Evolutionary conservation across 23 red algal genomes (phyloP).

Genomic region (Gracilaria caudata): DNA sequence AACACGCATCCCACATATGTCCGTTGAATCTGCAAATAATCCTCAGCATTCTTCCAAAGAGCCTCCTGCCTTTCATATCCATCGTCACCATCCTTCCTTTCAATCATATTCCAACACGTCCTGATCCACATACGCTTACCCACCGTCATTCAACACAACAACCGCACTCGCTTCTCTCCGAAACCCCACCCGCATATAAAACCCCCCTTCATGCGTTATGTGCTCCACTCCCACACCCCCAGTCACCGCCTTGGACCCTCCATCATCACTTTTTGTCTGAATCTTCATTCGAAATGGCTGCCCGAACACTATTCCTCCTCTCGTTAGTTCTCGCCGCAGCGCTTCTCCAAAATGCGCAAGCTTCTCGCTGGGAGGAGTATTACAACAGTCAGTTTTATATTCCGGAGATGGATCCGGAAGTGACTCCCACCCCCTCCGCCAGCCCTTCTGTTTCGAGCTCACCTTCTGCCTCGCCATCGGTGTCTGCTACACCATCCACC

Average conservation of each 20-base stretch:
- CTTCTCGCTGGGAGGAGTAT: conserved; percentile 12
- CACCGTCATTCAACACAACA: not conserved
- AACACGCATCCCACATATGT: too few relatives aligned
- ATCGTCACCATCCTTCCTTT: not conserved
- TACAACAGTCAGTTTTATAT: not conserved
- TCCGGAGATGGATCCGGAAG: not conserved
- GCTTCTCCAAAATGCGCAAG: not conserved
- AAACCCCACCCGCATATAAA: not conserved
- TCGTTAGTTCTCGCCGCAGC: not conserved
- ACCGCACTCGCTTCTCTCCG: not conserved
- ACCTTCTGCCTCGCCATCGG: not conserved
- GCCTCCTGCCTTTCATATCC: conserved; percentile 5
- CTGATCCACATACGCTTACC: not conserved
- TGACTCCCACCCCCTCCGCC: not conserved
- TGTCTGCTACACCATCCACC: not conserved
- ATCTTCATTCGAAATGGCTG: not conserved
- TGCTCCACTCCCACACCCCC: not conserved
- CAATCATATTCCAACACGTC: conserved; percentile 22
- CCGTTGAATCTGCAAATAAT: conserved; percentile 2
- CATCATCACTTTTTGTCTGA: not conserved
- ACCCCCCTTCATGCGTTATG: not conserved
- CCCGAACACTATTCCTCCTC: not conserved
- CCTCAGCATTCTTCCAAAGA: not conserved
- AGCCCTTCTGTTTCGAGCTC: not conserved
- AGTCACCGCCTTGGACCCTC: not conserved